Conservation (phyloP, 2,329 filamentous ascomycete genomes). For the Stylonectria norvegica region DNA sequence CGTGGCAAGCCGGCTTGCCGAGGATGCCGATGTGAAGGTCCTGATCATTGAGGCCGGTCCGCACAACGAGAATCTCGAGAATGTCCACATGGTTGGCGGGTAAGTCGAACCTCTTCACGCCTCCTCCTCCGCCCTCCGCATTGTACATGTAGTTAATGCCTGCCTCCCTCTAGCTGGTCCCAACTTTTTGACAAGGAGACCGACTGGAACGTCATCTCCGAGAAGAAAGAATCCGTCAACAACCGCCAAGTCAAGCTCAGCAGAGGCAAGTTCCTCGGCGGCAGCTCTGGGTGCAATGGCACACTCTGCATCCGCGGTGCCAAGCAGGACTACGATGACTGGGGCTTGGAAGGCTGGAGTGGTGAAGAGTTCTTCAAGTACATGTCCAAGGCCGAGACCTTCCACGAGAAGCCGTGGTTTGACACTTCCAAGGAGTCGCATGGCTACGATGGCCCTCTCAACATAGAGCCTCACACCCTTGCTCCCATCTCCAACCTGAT, state of each 20-base stretch:
- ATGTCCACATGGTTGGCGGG: slow-evolving; percentile 50
- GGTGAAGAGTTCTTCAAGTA: slow-evolving; percentile 55
- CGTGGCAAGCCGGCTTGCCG: slow-evolving; percentile 36
- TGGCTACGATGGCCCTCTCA: slow-evolving; percentile 49
- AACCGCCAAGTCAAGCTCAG: slow-evolving; percentile 45
- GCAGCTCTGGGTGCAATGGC: slow-evolving; percentile 48
- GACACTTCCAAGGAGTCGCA: slow-evolving; percentile 45
- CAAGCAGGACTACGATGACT: slow-evolving; percentile 52
- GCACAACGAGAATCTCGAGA: slow-evolving; percentile 43
- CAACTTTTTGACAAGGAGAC: slow-evolving; percentile 46
- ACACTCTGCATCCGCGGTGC: slow-evolving; percentile 47
- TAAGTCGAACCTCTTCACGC: slow-evolving; percentile 19
- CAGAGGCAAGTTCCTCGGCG: slow-evolving; percentile 48
- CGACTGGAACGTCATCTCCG: slow-evolving; percentile 49
- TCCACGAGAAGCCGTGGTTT: slow-evolving; percentile 57
- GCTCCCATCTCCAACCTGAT: slow-evolving; percentile 56
- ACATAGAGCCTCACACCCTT: slow-evolving; percentile 55
- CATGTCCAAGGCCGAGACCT: slow-evolving; percentile 58
- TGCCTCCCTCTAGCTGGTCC: slow-evolving; percentile 33
- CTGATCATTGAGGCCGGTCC: slow-evolving; percentile 38
- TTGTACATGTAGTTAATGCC: neutral
- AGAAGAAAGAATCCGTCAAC: slow-evolving; percentile 37
- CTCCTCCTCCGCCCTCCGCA: neutral
- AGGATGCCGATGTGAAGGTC: slow-evolving; percentile 28
- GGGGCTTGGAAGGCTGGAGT: slow-evolving; percentile 53